Conservation (phyloP, 73 alveolate species). For the Uronychia setigera region DNA sequence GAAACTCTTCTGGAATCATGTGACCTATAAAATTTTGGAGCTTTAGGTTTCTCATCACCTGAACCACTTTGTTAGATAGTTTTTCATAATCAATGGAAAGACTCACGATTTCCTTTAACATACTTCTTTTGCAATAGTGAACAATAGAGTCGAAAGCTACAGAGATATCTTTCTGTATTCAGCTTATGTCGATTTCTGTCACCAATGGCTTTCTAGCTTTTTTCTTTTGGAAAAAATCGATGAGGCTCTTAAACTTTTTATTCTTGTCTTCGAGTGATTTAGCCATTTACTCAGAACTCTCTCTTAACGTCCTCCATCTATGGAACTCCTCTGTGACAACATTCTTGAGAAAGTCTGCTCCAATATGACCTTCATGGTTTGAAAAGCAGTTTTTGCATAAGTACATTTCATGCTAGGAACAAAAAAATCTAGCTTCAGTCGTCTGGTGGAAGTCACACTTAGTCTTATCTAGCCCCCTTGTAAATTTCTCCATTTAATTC, state of each 20-base stretch:
- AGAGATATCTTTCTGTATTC: neutral
- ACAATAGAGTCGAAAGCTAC: neutral
- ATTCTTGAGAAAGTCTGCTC: neutral
- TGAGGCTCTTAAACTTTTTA: neutral
- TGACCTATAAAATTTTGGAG: neutral
- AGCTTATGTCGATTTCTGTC: neutral
- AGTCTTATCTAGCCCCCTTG: neutral
- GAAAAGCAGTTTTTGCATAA: neutral
- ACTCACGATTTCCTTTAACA: neutral
- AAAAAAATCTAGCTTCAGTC: neutral
- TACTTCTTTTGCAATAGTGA: neutral
- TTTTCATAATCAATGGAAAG: neutral
- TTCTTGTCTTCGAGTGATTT: neutral
- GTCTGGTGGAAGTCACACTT: slow-evolving; percentile 5
- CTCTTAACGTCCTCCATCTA: slow-evolving; percentile 13
- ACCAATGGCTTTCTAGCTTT: neutral
- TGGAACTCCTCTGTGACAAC: slow-evolving; percentile 1
- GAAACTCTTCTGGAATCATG: neutral
- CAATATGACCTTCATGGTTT: neutral
- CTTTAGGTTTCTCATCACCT: neutral
- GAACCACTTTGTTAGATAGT: neutral
- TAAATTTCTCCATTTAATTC: too few species aligned
- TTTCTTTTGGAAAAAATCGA: neutral
- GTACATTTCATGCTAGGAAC: neutral
- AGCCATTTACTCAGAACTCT: neutral